Evolutionary conservation across 495 filamentous ascomycete genomes (phyloP).

Genomic region (Amniculicola lignicola): DNA sequence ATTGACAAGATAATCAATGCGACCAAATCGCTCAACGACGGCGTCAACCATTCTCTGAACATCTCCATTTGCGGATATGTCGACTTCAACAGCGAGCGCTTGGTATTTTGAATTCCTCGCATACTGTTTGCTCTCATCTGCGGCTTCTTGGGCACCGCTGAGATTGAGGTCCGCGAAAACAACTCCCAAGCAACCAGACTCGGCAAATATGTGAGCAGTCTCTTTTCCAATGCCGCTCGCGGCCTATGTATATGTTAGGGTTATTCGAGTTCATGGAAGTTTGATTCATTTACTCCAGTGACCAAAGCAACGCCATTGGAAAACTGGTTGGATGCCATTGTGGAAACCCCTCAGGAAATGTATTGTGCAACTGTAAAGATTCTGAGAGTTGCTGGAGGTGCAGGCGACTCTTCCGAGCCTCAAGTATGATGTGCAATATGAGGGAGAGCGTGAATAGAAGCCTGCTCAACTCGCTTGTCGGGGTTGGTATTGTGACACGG

Average conservation of each 20-base stretch:
- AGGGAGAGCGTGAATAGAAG: no score
- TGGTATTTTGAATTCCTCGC: neutral
- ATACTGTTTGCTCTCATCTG: neutral
- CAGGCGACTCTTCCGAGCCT: no score
- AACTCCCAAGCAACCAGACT: neutral
- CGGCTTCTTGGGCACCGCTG: neutral
- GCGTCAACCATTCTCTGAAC: neutral
- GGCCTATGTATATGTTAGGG: no score
- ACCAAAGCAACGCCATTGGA: slow-evolving; percentile 4
- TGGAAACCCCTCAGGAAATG: no score
- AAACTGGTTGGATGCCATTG: no score
- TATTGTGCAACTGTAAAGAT: no score
- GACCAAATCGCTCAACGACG: neutral
- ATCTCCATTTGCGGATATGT: neutral
- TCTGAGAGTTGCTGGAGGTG: no score
- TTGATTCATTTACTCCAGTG: neutral
- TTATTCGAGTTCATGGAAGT: neutral
- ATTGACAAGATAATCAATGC: slow-evolving; percentile 1
- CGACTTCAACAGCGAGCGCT: neutral
- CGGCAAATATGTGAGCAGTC: neutral
- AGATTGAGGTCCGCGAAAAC: neutral
- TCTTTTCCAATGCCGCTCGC: neutral
- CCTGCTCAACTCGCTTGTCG: no score
- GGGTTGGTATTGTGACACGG: no score
- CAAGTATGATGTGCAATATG: no score